These are phyloP conservation scores for Ustilago crameri DNA, from an alignment of 1,284 basidiomycete species.

Conservation along the genomic window DNA sequence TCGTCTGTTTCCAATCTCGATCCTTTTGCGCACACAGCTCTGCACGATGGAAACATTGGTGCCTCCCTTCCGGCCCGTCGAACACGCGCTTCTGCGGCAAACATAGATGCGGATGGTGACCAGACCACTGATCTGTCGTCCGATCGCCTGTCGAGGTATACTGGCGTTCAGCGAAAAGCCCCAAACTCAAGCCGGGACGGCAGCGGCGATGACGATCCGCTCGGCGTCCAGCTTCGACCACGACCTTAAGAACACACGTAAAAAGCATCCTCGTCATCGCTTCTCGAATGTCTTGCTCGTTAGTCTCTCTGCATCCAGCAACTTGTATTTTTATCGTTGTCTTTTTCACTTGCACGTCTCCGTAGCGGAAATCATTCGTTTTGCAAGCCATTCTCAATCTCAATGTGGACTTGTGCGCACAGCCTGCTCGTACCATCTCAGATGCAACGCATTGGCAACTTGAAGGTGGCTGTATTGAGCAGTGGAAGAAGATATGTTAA, in stretches of 20 bases:
- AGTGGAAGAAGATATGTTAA: neutral
- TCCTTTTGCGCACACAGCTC: slow-evolving; percentile 9
- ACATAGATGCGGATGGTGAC: slow-evolving; percentile 10
- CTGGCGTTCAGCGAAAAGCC: slow-evolving; percentile 12
- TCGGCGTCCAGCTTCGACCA: slow-evolving; percentile 23
- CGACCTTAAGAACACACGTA: neutral
- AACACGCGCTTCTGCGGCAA: neutral
- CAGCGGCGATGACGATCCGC: slow-evolving; percentile 9
- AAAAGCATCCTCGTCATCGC: too few species aligned
- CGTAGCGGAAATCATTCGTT: too few species aligned
- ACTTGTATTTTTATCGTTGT: neutral
- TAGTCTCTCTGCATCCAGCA: neutral
- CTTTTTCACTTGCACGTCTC: neutral
- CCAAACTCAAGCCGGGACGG: neutral
- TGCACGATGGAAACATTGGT: neutral
- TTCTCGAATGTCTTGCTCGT: too few species aligned
- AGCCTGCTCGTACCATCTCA: too few species aligned
- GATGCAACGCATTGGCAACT: too few species aligned
- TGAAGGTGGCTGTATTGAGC: too few species aligned
- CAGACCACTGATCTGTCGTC: neutral
- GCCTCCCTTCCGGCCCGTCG: neutral
- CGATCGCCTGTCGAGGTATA: slow-evolving; percentile 12
- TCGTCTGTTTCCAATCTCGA: slow-evolving; percentile 19
- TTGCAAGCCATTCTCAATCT: too few species aligned
- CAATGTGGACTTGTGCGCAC: too few species aligned